Evolutionary conservation across 345 rosid species (phyloP).

Genomic region (Firmiana major): DNA sequence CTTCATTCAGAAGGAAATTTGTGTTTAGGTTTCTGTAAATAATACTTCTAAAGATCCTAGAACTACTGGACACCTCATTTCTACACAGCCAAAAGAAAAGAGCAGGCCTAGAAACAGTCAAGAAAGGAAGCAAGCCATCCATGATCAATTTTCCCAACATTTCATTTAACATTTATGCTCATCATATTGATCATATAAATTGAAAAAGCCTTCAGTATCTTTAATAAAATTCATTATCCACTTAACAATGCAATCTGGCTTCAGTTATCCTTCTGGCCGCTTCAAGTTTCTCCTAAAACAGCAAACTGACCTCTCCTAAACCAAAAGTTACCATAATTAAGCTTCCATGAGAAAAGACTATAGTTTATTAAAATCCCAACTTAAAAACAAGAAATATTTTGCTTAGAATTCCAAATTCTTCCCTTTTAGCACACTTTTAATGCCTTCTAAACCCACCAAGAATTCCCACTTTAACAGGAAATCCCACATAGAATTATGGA

Average conservation of each 20-base stretch:
- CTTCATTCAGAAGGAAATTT: neutral
- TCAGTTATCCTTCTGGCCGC: neutral
- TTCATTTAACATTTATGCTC: neutral
- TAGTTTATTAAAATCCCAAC: neutral
- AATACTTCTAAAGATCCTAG: neutral
- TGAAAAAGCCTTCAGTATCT: neutral
- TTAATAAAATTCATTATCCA: neutral
- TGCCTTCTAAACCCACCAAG: neutral
- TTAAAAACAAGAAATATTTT: neutral
- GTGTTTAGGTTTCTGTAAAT: neutral
- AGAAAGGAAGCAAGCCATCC: neutral
- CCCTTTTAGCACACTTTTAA: neutral
- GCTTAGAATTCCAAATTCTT: neutral
- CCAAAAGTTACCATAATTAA: neutral
- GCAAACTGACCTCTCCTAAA: neutral
- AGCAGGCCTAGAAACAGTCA: neutral
- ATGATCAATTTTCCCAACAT: neutral
- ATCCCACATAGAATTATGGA: slow-evolving; percentile 3
- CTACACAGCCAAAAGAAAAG: neutral
- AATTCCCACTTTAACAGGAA: slow-evolving; percentile 5
- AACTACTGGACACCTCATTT: neutral
- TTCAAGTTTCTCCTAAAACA: slow-evolving; percentile 3
- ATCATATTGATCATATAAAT: neutral
- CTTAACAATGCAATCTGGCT: neutral
- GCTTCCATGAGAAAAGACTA: neutral